Percentiles rank a stretch among this genome's conserved stretches.
Evolutionary conservation across 2,329 filamentous ascomycete species (phyloP).

Genomic region (Myotisia sp.): DNA sequence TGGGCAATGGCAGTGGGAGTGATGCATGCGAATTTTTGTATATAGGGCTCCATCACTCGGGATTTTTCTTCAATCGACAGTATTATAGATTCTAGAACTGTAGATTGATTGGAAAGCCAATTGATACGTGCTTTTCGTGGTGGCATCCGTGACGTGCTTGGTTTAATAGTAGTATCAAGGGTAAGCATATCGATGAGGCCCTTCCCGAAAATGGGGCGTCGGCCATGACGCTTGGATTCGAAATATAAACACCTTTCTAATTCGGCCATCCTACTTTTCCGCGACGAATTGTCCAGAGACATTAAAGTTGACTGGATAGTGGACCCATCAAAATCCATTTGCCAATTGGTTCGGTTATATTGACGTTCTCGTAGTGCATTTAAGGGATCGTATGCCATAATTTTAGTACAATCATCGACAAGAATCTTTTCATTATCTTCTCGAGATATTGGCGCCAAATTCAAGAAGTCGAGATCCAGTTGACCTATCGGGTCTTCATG

Average conservation of each 20-base stretch:
- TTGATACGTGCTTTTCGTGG: conserved; percentile 50
- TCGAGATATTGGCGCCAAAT: conserved; percentile 57
- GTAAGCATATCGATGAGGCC: conserved; percentile 62
- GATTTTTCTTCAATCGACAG: conserved; percentile 61
- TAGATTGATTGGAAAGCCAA: conserved; percentile 61
- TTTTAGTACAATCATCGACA: conserved; percentile 42
- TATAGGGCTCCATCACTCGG: conserved; percentile 54
- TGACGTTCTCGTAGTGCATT: conserved; percentile 60
- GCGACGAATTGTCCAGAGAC: conserved; percentile 56
- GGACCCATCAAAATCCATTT: conserved; percentile 48
- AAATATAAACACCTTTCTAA: conserved; percentile 68
- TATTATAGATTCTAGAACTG: conserved; percentile 43
- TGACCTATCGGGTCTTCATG: conserved; percentile 46
- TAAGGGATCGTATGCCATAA: conserved; percentile 56
- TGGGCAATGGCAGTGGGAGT: conserved; percentile 77
- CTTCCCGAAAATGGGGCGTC: conserved; percentile 66
- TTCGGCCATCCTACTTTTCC: conserved; percentile 59
- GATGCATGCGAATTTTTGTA: conserved; percentile 82
- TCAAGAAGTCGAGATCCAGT: conserved; percentile 63
- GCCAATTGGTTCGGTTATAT: conserved; percentile 40
- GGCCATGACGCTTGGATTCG: conserved; percentile 66
- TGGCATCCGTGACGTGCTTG: conserved; percentile 46
- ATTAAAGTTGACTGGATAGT: conserved; percentile 55
- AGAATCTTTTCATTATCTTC: conserved; percentile 48
- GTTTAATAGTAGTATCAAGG: conserved; percentile 46